A percentile compares a stretch with the other conserved stretches of the same genome.
These are phyloP conservation scores for Penicillium argentinense DNA, from an alignment of 495 filamentous ascomycete species.

Conservation along the genomic window DNA sequence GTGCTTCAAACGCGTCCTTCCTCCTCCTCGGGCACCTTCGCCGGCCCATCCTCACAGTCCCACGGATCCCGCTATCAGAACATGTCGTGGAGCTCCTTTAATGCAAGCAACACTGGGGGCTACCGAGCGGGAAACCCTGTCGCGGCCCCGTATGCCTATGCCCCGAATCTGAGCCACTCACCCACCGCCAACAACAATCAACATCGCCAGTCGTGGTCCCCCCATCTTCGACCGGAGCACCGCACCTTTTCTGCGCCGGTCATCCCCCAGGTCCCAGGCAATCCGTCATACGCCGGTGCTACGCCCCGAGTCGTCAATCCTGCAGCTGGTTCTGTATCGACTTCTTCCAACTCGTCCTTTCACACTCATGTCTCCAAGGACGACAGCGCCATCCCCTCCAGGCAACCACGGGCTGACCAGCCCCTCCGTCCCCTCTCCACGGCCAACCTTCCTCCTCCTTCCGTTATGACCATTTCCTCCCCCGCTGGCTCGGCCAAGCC, in stretches of 20 bases:
- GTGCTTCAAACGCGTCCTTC: conserved; percentile 82
- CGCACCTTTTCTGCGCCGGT: conserved; percentile 66
- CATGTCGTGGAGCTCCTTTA: conserved; percentile 65
- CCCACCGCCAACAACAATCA: conserved; percentile 47
- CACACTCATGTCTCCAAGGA: conserved; percentile 47
- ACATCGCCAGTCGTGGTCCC: conserved; percentile 57
- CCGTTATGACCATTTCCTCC: conserved; percentile 44
- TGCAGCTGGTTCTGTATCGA: conserved; percentile 62
- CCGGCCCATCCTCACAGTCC: conserved; percentile 36
- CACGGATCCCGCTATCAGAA: conserved; percentile 53
- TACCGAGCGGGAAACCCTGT: conserved; percentile 70
- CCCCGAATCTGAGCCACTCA: conserved; percentile 62
- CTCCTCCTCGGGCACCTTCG: conserved; percentile 58
- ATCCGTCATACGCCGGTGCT: conserved; percentile 37
- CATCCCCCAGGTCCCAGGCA: conserved; percentile 47
- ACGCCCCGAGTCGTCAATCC: conserved; percentile 53
- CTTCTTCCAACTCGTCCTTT: conserved; percentile 45
- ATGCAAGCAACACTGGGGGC: conserved; percentile 53
- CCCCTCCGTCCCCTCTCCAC: conserved; percentile 52
- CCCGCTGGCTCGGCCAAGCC: conserved; percentile 53
- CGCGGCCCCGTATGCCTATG: conserved; percentile 84
- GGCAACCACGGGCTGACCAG: conserved; percentile 36
- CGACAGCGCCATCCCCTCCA: conserved; percentile 48
- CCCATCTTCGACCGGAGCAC: conserved; percentile 65
- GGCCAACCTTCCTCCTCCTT: conserved; percentile 47